Conservation (phyloP, 495 filamentous ascomycete species). For the Parathielavia appendiculata region DNA sequence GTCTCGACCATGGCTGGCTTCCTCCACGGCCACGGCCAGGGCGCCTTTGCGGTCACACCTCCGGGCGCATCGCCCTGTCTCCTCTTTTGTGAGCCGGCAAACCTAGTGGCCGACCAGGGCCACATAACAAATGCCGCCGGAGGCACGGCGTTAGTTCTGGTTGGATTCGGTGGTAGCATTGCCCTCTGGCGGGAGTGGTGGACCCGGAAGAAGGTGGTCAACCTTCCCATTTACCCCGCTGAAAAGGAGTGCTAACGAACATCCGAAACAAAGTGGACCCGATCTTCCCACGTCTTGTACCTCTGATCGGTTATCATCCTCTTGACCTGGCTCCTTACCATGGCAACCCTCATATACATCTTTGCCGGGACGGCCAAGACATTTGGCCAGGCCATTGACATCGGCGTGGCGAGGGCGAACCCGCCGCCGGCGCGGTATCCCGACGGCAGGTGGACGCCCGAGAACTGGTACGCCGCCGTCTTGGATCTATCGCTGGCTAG, state of each 20-base stretch:
- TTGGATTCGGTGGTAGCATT: conserved; percentile 43
- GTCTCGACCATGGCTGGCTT: conserved; percentile 48
- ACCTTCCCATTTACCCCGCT: not conserved
- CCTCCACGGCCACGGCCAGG: conserved; percentile 37
- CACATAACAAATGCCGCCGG: conserved; percentile 48
- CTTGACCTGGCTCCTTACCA: conserved; percentile 43
- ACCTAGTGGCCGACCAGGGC: conserved; percentile 43
- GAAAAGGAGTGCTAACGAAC: not conserved
- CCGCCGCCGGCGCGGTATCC: conserved; percentile 42
- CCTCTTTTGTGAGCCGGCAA: conserved; percentile 39
- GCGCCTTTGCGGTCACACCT: conserved; percentile 33
- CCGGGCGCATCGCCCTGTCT: conserved; percentile 28
- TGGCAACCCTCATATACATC: conserved; percentile 42
- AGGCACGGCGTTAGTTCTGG: conserved; percentile 45
- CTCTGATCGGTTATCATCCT: conserved; percentile 39
- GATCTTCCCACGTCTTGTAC: conserved; percentile 32
- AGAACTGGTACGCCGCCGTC: conserved; percentile 51
- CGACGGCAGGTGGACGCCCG: conserved; percentile 47
- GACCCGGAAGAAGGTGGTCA: conserved; percentile 24
- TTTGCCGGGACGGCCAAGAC: conserved; percentile 43
- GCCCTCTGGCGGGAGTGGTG: conserved; percentile 35
- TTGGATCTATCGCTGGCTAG: conserved; percentile 41
- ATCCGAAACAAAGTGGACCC: conserved; percentile 9
- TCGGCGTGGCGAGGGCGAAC: conserved; percentile 25
- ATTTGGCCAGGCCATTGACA: conserved; percentile 40